Evolutionary conservation across 2,329 filamentous ascomycete species (phyloP).

Genomic region (Cladosporium halotolerans): DNA sequence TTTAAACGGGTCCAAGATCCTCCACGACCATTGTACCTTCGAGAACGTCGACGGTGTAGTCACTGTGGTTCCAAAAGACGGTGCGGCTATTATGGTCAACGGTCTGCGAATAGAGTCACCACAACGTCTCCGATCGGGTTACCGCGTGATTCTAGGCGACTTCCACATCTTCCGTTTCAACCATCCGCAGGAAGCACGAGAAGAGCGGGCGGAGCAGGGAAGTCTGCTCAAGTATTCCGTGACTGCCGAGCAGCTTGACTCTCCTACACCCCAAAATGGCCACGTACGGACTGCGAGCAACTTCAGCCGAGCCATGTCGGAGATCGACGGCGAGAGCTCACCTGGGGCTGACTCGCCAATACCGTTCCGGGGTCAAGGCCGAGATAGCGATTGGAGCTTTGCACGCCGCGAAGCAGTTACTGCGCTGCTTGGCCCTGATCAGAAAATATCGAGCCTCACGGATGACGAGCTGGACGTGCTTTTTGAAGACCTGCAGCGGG

Average conservation of each 20-base stretch:
- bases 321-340: conserved; percentile 63
- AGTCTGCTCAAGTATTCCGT: conserved; percentile 81
- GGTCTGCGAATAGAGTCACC: conserved; percentile 82
- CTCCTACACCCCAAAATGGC: conserved; percentile 54
- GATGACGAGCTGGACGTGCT: conserved; percentile 92
- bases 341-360: conserved; percentile 76
- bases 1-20: conserved; percentile 85
- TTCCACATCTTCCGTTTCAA: conserved; percentile 99
- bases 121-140: conserved; percentile 81
- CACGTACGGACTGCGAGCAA: conserved; percentile 63
- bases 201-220: conserved; percentile 69
- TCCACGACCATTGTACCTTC: conserved; percentile 88
- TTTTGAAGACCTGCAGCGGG: conserved; percentile 88
- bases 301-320: conserved; percentile 72
- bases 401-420: conserved; percentile 88
- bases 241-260: conserved; percentile 57
- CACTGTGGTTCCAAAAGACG: conserved; percentile 81
- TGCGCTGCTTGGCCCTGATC: conserved; percentile 81
- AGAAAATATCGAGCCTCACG: conserved; percentile 81
- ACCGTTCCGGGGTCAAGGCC: conserved; percentile 52
- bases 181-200: conserved; percentile 89
- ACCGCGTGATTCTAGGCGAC: conserved; percentile 90
- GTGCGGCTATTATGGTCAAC: conserved; percentile 98
- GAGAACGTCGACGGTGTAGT: conserved; percentile 90
- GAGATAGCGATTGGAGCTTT: conserved; percentile 92